Base-by-base conservation (phyloP, 768 basidiomycete species). In the Psilocybe cyanescens region DNA sequence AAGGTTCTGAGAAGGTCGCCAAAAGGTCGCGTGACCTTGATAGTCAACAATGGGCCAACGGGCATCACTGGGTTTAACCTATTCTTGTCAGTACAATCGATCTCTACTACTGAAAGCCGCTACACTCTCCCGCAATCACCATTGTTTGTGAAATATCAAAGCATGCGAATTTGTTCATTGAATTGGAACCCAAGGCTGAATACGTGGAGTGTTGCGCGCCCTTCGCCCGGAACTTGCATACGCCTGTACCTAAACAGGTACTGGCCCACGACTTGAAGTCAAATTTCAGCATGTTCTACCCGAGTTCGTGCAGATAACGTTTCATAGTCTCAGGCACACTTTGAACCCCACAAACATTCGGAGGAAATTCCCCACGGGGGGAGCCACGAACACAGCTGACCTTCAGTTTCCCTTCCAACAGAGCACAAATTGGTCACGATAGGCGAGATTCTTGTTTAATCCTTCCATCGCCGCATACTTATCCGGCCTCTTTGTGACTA, bases 281-380 rank as follows among this genome's bases (percentile, higher is more conserved):
- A 19, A 39, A 44, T 58, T 58, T 58, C 57, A 31, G 44, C 19
- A 39, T 57, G 33, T 39, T 48, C 47, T 50, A 50, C 37, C 50
- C 58, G 51, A 59, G 29, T 31, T 39, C 45, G 12, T 53, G 51
- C 28, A 37, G 52, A 54, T 31, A 54, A 54, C 16, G 31, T 30
- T 37, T 51, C 33, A 59, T 51, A 47, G 33, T n/a, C 28, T 31
- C 61, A 62, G 61, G 61, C 61, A 62, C 61, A 31, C 41, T 62
- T 56, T 16, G 35, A 53, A 45, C 33, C 52, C 59, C 39, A 41
- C 47, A 35, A 14, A 29, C 46, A 48, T 47, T 59, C 62, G 62
- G 62, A 31, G 57, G 54, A 52, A 53, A 48, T 33, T 11, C 62
- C 62, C 62, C 62, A 59, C 49, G 62, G 62, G 62, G 62, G 55